These are phyloP conservation scores for Infundibulicybe gibba DNA, from an alignment of 768 basidiomycete species.

Conservation along the genomic window DNA sequence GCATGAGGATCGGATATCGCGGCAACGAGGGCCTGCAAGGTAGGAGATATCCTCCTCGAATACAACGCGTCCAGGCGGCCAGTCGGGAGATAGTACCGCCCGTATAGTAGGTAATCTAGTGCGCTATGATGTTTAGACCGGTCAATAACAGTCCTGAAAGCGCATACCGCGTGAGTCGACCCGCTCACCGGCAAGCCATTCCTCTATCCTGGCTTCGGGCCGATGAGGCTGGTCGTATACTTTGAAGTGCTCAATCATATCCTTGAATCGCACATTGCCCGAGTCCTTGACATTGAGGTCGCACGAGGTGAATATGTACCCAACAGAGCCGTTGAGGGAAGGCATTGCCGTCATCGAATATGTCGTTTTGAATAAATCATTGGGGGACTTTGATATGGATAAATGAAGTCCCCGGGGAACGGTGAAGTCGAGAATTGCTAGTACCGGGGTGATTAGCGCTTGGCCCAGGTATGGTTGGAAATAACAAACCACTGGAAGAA, in stretches of 20 bases:
- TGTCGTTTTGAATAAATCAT: constrained; percentile 83
- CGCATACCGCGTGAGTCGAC: constrained; percentile 71
- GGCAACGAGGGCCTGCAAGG: constrained; percentile 78
- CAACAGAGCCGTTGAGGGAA: constrained; percentile 87
- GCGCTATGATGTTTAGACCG: constrained; percentile 7
- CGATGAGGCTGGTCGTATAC: constrained; percentile 77
- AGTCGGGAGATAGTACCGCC: constrained; percentile 86
- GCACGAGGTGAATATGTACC: constrained; percentile 91
- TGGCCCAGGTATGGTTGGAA: neutral
- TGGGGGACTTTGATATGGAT: constrained; percentile 85
- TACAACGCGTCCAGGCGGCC: constrained; percentile 88
- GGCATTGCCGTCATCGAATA: constrained; percentile 94
- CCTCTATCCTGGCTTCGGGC: constrained; percentile 76
- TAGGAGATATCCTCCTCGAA: constrained; percentile 75
- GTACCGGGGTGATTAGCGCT: constrained; percentile 6
- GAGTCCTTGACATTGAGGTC: constrained; percentile 70
- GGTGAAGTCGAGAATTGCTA: constrained; percentile 89
- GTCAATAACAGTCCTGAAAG: constrained; percentile 6
- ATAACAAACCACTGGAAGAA: constrained; percentile 71
- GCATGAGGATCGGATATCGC: constrained; percentile 82
- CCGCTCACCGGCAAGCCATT: constrained; percentile 77
- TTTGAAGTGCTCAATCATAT: constrained; percentile 86
- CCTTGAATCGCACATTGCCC: constrained; percentile 74
- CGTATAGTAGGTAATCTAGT: constrained; percentile 92
- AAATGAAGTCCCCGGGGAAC: constrained; percentile 80